Evolutionary conservation across 225 moss, liverwort and hornwort species (phyloP).

Genomic region (Pleurozium schreberi): DNA sequence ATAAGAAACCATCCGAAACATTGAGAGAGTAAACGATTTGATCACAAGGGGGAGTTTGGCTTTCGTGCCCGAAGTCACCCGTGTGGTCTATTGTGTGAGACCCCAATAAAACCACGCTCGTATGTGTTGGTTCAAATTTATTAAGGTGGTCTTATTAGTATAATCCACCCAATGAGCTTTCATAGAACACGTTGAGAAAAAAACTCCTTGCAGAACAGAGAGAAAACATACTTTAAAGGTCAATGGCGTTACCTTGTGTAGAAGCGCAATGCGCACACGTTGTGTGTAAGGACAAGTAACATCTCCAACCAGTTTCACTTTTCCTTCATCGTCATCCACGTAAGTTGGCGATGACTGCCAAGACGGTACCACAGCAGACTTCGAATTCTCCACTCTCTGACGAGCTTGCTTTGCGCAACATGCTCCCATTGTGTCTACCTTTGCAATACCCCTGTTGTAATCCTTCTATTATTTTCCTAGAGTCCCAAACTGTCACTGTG

Average conservation of each 20-base stretch:
- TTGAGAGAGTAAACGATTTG: background rate
- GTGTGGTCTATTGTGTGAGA: background rate
- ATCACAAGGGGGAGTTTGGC: background rate
- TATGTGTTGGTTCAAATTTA: too few relatives aligned
- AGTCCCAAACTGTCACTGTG: background rate
- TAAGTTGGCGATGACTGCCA: conserved; percentile 41
- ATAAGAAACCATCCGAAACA: background rate
- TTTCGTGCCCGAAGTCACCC: background rate
- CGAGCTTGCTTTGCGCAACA: conserved; percentile 25
- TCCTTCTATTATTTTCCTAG: background rate
- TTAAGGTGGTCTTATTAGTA: too few relatives aligned
- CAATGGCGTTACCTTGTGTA: conserved; percentile 14
- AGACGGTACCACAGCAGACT: conserved; percentile 38
- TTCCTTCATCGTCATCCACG: conserved; percentile 25
- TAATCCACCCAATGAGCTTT: background rate
- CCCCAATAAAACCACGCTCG: background rate
- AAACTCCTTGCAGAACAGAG: background rate
- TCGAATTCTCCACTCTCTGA: conserved; percentile 16
- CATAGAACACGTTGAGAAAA: background rate
- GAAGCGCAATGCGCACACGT: conserved; percentile 36
- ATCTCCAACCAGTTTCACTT: conserved; percentile 39
- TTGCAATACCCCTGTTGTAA: background rate
- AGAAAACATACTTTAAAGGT: background rate
- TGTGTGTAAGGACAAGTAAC: conserved; percentile 46
- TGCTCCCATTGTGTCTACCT: conserved; percentile 17